Base-by-base conservation (phyloP, 345 rosid genomes). In the Citrus australasica region DNA sequence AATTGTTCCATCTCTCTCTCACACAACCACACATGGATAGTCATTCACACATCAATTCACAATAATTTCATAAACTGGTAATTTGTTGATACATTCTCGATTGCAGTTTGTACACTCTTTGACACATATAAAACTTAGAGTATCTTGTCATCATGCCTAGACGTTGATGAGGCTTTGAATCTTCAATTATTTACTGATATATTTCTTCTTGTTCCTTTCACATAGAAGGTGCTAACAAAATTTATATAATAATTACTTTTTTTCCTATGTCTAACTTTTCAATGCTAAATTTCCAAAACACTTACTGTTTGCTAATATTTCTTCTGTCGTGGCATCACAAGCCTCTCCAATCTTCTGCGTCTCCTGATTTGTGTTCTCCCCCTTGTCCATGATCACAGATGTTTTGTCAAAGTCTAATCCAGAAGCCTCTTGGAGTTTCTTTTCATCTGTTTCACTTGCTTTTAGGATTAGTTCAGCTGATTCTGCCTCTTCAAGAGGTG, bases 271-370 rank as follows among this genome's bases (percentile, higher is more conserved):
- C 27, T n/a, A 22, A 59, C 51, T 22, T 59, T n/a, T 59, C 62
- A 9, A 8, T 59, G 28, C 22, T 38, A 42, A 63, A 16, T 56
- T 16, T 64, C 37, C 66, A 42, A 71, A 46, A 32, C 25, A 67
- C 85, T 79, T 21, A 83, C 85, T 48, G 48, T 69, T 76, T 21
- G 69, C 19, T 78, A 19, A 58, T 60, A 46, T 67, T 76, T 77
- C 61, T 76, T 61, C 22, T 30, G 1, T n/a, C 42, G 35, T 19
- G 25, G 69, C 67, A 53, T 48, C 71, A 65, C 28, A 42, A 4
- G 69, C 38, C 66, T 78, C 82, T 78, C 79, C 72, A 38, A 59
- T 62, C 11, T 64, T 78, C 69, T 40, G 60, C 33, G 14, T 46
- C 13, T 73, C 68, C 69, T 56, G 83, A 58, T 69, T 74, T 60